These are phyloP conservation scores for Strigomonas oncopelti DNA, from an alignment of 208 protist species.

Conservation along the genomic window DNA sequence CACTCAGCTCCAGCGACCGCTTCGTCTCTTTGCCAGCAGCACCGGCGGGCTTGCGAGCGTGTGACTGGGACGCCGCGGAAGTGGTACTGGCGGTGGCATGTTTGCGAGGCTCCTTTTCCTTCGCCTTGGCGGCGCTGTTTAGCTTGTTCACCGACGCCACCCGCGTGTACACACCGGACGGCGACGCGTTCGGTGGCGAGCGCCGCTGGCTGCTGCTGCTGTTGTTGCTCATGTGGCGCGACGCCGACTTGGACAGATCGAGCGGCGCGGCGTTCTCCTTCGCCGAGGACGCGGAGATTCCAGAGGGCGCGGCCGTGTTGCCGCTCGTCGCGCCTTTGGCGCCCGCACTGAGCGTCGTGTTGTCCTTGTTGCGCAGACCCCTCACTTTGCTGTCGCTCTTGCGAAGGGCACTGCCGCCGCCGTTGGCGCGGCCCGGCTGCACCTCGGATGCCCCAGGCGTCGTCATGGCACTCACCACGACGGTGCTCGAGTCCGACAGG, in stretches of 20 bases:
- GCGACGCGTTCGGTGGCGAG: neutral
- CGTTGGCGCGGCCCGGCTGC: neutral
- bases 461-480: conserved; percentile 12
- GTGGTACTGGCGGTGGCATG: neutral
- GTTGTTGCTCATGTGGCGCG: neutral
- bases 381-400: no score
- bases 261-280: neutral
- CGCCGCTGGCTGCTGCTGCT: neutral
- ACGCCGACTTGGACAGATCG: neutral
- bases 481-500: neutral
- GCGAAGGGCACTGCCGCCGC: neutral
- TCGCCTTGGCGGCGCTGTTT: neutral
- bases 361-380: neutral
- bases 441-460: conserved; percentile 11
- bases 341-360: neutral
- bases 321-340: neutral
- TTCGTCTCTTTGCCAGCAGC: neutral
- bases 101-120: neutral
- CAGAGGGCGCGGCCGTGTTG: neutral
- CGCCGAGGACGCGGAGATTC: no score
- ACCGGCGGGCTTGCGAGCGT: no score
- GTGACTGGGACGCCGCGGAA: no score
- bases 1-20: neutral
- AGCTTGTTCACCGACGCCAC: neutral
- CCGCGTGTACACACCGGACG: no score